Evolutionary conservation across 345 rosid species (phyloP), one percentile per base, ranked within the genome.

Genomic region (Eucalyptus polyanthemos): DNA sequence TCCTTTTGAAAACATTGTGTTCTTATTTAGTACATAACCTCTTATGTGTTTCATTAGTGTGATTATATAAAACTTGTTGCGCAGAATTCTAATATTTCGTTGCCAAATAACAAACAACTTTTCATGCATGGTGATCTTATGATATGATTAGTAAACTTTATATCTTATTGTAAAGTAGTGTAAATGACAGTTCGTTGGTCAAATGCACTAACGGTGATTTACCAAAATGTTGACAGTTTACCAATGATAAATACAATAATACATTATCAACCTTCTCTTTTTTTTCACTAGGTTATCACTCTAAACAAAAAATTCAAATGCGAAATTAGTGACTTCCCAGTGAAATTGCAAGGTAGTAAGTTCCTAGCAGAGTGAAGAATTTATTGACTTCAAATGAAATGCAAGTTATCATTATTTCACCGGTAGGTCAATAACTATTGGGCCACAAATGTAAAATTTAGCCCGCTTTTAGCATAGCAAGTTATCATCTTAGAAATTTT

Each of bases 121-220:
- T 60, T 14, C 67, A 60, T 60, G n/a, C n/a, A 60, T 11, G 67
- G 31, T 58, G 27, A 58, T 25, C 2, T 25, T 58, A 58, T 58
- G n/a, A 58, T 58, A 58, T 25, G n/a, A 58, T 58, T 25, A 25
- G 15, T 2, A 60, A 27, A 27, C n/a, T 25, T 25, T 60, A 60
- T 11, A 11, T 25, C 16, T 60, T 60, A 27, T 6, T 60, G 67
- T 60, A 60, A 60, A 60, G 29, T 60, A 27, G 8, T 27, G 67
- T 60, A 60, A 12, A 0, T 1, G 0, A 60, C 2, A 12, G 8
- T 1, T 58, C 25, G 14, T 25, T 25, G 67, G 4, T 58, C 67
- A 60, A 25, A 27, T 60, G 12, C n/a, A 6, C 14, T 11, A 14
- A 60, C 31, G 4, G 4, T 60, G 67, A 25, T 25, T 60, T 27